Percentiles rank a stretch among this genome's conserved stretches.
Conservation (phyloP, 148 eudicot species). For the Nyssa sinensis region DNA sequence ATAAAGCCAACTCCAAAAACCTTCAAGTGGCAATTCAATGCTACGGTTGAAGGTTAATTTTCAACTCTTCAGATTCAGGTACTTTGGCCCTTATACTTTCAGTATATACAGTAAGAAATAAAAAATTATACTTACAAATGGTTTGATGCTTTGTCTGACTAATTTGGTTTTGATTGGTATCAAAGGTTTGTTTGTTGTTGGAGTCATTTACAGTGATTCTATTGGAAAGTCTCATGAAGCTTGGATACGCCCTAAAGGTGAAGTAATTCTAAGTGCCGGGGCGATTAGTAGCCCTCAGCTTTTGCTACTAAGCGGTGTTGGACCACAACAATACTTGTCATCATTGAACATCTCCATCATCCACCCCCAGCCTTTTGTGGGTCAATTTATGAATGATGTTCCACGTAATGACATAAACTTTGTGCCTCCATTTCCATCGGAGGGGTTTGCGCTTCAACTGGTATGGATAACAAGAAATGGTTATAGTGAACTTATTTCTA, state of each 20-base stretch:
- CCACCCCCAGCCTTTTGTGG: conserved; percentile 38
- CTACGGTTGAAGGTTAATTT: conserved; percentile 14
- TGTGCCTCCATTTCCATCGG: conserved; percentile 40
- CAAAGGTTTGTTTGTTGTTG: conserved; percentile 11
- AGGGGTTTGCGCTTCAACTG: conserved; percentile 28
- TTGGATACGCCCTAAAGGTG: conserved; percentile 25
- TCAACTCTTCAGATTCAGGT: conserved; percentile 11
- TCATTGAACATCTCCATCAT: conserved; percentile 27
- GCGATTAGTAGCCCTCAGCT: conserved; percentile 63
- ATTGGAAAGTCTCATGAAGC: conserved; percentile 11
- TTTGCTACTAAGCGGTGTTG: conserved; percentile 58
- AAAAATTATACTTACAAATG: too few relatives aligned
- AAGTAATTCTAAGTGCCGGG: conserved; percentile 50
- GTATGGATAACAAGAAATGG: conserved; percentile 44
- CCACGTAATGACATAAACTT: conserved; percentile 42
- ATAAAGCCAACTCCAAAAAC: conserved; percentile 12
- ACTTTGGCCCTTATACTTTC: too few relatives aligned
- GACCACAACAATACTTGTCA: conserved; percentile 38
- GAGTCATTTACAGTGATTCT: conserved; percentile 18
- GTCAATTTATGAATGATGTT: conserved; percentile 55
- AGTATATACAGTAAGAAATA: too few relatives aligned
- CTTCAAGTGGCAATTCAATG: conserved; percentile 14
- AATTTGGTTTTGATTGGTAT: neutral
- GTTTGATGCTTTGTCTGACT: neutral
- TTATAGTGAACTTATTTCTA: conserved; percentile 32